Evolutionary conservation across 2,329 filamentous ascomycete species (phyloP), one percentile per base, ranked within the genome.

Genomic region (Setomelanomma holmii): DNA sequence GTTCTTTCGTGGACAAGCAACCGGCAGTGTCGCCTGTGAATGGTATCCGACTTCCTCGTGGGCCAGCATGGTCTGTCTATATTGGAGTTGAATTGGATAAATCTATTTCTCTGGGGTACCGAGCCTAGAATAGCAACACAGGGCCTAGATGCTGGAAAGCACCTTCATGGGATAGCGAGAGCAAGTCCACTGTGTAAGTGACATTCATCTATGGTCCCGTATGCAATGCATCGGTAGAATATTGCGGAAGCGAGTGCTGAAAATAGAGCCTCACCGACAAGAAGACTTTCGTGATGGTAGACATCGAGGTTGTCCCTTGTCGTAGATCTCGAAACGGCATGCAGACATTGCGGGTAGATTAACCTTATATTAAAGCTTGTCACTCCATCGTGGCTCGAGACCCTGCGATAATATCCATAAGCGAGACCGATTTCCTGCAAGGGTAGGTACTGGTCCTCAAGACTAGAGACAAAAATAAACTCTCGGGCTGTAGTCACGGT

Each of bases 311-410:
- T 52, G 49, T 53, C 52, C 68, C 67, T 58, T 68, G 68, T 63
- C 57, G 66, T 53, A 63, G 68, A 72, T 72, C 68, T 72, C 59
- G 53, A 69, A 69, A 63, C 48, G 61, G 61, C 45, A 61, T 63
- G 64, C 61, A 65, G 57, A 65, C 63, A 72, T 72, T 68, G 70
- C 61, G 56, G 59, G 54, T 67, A 73, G 62, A 73, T 75, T 75
- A 73, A 73, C 64, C 64, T 72, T 72, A 71, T 67, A 70, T 74
- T 74, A 73, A 74, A 69, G 71, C 71, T 71, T 75, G 69, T 73
- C 67, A 61, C 40, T 66, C 51, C 54, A 63, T 60, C 53, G 51
- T 56, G 44, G 56, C 62, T 51, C 53, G 53, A 55, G 53, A 51
- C 52, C 62, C 58, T 60, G 63, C 52, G 46, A 47, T 48, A 61